Percentiles rank a stretch among this genome's conserved stretches.
Conservation (phyloP, 2,329 filamentous ascomycete species). For the Parafenestella ontariensis region DNA sequence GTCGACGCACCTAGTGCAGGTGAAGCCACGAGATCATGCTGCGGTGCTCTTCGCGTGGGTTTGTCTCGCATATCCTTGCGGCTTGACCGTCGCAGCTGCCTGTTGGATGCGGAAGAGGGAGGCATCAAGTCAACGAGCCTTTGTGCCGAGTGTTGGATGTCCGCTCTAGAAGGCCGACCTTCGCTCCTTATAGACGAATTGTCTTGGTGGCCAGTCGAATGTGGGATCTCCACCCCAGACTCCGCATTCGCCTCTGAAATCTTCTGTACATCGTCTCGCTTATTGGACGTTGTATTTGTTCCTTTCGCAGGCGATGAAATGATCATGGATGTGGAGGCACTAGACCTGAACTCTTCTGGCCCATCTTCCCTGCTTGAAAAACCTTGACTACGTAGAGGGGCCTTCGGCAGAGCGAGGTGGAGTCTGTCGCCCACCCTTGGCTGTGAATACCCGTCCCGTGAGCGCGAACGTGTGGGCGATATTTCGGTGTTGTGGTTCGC, state of each 20-base stretch:
- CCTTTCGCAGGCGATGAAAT: constrained; percentile 23
- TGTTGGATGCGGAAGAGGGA: background rate
- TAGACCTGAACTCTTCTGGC: constrained; percentile 22
- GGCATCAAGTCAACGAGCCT: constrained; percentile 7
- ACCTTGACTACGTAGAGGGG: constrained; percentile 8
- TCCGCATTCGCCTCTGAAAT: too few species aligned
- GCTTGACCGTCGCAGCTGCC: background rate
- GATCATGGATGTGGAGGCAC: constrained; percentile 33
- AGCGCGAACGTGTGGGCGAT: constrained; percentile 28
- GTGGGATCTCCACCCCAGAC: too few species aligned
- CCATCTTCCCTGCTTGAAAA: constrained; percentile 1
- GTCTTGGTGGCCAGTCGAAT: background rate
- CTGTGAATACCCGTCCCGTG: constrained; percentile 14
- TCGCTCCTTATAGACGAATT: constrained; percentile 5
- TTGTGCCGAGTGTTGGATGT: constrained; percentile 25
- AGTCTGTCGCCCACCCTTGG: constrained; percentile 10
- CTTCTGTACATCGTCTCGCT: background rate
- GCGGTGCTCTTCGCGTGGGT: background rate
- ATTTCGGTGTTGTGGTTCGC: constrained; percentile 15
- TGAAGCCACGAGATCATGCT: constrained; percentile 29
- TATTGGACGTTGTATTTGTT: background rate
- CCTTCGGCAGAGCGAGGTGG: constrained; percentile 24
- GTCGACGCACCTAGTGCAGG: constrained; percentile 31
- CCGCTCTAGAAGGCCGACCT: constrained; percentile 2
- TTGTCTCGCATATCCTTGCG: background rate